A percentile compares a stretch with the other conserved stretches of the same genome.
Evolutionary conservation across 257 asterid genomes (phyloP).

Genomic region (Penstemon barbatus): DNA sequence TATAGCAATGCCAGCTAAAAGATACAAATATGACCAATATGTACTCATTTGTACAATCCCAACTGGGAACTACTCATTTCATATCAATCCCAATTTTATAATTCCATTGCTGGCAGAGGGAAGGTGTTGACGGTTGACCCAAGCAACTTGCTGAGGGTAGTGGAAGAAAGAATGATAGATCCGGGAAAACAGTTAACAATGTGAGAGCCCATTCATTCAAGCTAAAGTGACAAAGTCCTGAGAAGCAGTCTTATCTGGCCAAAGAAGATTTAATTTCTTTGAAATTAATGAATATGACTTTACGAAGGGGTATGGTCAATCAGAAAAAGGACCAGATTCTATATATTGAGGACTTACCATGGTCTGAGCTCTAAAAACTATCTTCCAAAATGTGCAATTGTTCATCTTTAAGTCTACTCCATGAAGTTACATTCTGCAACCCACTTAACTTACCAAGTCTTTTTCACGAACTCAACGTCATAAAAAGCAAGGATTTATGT

Average conservation of each 20-base stretch:
- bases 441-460: neutral
- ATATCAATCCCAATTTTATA: neutral
- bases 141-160: neutral
- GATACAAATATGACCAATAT: neutral
- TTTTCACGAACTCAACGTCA: neutral
- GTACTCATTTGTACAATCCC: no score
- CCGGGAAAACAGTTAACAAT: neutral
- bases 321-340: neutral
- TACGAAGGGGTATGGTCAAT: neutral
- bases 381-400: no score
- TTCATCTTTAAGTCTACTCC: neutral
- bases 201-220: neutral
- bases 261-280: neutral
- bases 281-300: no score
- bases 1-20: neutral
- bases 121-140: neutral
- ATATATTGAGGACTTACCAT: neutral
- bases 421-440: neutral
- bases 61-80: neutral
- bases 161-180: neutral
- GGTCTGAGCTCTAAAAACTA: neutral
- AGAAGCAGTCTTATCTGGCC: neutral
- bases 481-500: neutral
- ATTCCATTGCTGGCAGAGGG: neutral
- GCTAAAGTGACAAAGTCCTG: neutral